Percentiles rank a stretch among this genome's conserved stretches.
Evolutionary conservation across 2,329 filamentous ascomycete genomes (phyloP).

Genomic region (Aspergillus sp.): DNA sequence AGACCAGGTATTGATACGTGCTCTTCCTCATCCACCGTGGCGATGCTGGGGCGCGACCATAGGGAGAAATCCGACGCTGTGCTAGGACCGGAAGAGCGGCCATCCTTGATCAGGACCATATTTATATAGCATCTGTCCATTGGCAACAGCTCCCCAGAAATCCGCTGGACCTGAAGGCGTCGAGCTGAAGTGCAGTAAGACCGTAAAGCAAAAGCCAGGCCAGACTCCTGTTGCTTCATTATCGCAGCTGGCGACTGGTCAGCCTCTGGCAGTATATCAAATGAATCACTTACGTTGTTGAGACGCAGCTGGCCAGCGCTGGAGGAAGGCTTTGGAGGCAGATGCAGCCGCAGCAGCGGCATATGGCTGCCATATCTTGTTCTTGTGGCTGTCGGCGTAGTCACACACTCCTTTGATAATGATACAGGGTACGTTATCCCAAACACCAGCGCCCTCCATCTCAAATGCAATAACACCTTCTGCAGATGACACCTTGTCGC

Average conservation of each 20-base stretch:
- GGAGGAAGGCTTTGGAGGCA: neutral
- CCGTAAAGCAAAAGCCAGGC: too few species aligned
- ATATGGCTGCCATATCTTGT: slow-evolving; percentile 18
- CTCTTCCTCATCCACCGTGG: slow-evolving; percentile 18
- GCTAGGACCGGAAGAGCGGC: neutral
- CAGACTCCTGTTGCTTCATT: too few species aligned
- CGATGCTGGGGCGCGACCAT: slow-evolving; percentile 26
- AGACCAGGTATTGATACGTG: slow-evolving; percentile 23
- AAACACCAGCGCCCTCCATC: slow-evolving; percentile 1
- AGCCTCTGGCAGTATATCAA: too few species aligned
- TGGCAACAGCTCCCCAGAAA: slow-evolving; percentile 32
- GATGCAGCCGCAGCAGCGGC: slow-evolving; percentile 4
- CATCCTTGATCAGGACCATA: slow-evolving; percentile 28
- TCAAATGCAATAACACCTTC: slow-evolving; percentile 17
- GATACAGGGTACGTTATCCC: neutral
- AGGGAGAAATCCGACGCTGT: slow-evolving; percentile 27
- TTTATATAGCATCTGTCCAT: slow-evolving; percentile 45
- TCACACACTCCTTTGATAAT: slow-evolving; percentile 15
- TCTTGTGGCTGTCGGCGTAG: slow-evolving; percentile 21
- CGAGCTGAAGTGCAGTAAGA: too few species aligned
- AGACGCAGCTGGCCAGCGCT: too few species aligned
- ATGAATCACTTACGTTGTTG: too few species aligned
- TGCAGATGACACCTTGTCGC: neutral
- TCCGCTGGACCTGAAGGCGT: slow-evolving; percentile 32
- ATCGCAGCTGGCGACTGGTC: too few species aligned